Conservation (phyloP, 345 rosid species). For the Syzygium grande region DNA sequence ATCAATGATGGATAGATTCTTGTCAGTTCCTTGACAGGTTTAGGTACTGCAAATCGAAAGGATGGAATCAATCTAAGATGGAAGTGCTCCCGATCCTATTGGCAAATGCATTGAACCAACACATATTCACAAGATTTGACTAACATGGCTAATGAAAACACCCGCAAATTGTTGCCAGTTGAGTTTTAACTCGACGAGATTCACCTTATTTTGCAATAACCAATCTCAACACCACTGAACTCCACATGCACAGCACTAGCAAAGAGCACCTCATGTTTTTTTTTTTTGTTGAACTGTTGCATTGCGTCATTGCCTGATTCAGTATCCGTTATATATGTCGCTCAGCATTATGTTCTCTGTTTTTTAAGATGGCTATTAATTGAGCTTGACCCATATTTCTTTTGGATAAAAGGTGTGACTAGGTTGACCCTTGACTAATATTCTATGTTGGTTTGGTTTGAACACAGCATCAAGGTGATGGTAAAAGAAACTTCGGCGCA, state of each 20-base stretch:
- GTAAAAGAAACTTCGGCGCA: neutral
- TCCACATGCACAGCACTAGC: neutral
- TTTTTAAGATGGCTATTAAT: neutral
- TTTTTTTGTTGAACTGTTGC: neutral
- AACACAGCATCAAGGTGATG: neutral
- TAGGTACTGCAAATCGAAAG: neutral
- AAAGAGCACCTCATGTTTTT: neutral
- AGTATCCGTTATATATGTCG: neutral
- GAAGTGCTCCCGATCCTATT: neutral
- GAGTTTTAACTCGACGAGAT: neutral
- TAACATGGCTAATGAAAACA: neutral
- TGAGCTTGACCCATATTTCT: neutral
- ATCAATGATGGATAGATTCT: neutral
- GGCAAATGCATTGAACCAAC: neutral
- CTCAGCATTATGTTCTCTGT: neutral
- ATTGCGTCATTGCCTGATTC: neutral
- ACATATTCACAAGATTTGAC: neutral
- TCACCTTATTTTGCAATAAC: neutral
- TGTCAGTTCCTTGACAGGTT: neutral
- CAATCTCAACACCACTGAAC: neutral
- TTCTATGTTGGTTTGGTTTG: neutral
- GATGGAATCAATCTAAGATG: neutral
- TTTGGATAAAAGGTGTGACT: neutral
- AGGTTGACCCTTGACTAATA: neutral
- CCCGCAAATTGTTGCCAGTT: neutral